These are phyloP conservation scores for Colletotrichum chrysophilum DNA, from an alignment of 2,329 filamentous ascomycete species.

Conservation along the genomic window DNA sequence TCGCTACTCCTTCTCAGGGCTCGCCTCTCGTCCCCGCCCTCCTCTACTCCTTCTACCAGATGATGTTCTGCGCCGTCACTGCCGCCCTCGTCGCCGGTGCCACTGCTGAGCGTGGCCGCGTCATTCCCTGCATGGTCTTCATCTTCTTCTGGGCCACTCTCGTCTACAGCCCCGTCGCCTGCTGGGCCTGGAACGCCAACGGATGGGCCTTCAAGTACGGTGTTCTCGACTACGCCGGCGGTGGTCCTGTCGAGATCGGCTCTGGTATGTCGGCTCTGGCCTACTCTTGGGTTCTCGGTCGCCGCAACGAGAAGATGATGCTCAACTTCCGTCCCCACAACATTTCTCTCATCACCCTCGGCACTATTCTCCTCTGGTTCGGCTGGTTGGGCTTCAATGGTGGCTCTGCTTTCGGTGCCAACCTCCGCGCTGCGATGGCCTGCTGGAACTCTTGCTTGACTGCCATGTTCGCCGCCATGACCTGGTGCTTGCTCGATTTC, in stretches of 20 bases:
- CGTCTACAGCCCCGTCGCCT: conserved; percentile 95
- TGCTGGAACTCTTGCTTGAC: conserved; percentile 98
- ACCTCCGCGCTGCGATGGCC: conserved; percentile 92
- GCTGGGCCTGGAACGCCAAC: conserved; percentile 95
- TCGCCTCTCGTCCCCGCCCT: conserved; percentile 88
- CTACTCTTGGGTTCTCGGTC: conserved; percentile 94
- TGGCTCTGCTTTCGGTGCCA: conserved; percentile 91
- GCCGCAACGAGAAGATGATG: conserved; percentile 99
- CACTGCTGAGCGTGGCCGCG: conserved; percentile 90
- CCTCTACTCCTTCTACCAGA: conserved; percentile 90
- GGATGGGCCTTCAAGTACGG: conserved; percentile 93
- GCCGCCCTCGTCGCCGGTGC: conserved; percentile 90
- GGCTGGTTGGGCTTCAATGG: conserved; percentile 99
- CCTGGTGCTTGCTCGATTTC: conserved; percentile 96
- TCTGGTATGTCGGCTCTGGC: conserved; percentile 93
- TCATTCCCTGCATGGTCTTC: conserved; percentile 94
- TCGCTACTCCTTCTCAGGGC: conserved; percentile 84
- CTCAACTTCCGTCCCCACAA: conserved; percentile 99
- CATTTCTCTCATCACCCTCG: conserved; percentile 94
- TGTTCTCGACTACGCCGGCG: conserved; percentile 94
- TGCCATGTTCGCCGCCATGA: conserved; percentile 88
- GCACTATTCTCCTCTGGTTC: conserved; percentile 96
- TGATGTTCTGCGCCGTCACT: conserved; percentile 97
- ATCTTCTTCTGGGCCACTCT: conserved; percentile 95
- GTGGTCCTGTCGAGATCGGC: conserved; percentile 95